Evolutionary conservation across 805 yeast species (phyloP).

Genomic region (Saccharomyces kudriavzevii): DNA sequence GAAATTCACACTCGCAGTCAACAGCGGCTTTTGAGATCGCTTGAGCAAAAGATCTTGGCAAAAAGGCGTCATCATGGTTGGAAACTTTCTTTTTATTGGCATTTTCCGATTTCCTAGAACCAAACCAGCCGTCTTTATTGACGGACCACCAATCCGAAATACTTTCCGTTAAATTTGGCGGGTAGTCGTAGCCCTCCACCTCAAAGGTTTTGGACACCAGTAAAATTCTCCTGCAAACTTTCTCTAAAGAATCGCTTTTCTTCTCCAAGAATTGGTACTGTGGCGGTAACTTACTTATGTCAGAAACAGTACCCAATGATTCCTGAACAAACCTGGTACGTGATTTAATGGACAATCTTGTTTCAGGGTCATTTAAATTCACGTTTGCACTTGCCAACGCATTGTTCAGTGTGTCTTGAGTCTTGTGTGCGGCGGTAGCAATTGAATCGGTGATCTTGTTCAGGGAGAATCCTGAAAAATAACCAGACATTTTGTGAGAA

Average conservation of each 20-base stretch:
- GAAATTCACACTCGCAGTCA: conserved; percentile 40
- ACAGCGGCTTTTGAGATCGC: conserved; percentile 53
- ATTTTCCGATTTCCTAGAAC: conserved; percentile 5
- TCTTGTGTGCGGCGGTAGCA: conserved; percentile 26
- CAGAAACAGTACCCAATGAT: conserved; percentile 50
- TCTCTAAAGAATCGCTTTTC: conserved; percentile 56
- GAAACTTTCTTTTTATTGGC: conserved; percentile 5
- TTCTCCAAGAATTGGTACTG: conserved; percentile 63
- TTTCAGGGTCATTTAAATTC: conserved; percentile 25
- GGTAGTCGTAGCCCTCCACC: conserved; percentile 72
- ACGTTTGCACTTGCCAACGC: conserved; percentile 21
- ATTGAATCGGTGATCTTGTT: conserved; percentile 27
- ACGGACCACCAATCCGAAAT: conserved; percentile 44
- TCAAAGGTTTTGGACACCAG: conserved; percentile 55
- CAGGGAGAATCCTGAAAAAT: conserved; percentile 18
- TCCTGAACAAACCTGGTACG: conserved; percentile 39
- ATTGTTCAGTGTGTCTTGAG: conserved; percentile 24
- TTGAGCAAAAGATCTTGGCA: conserved; percentile 69
- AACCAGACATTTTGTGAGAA: neutral
- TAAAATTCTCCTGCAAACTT: conserved; percentile 47
- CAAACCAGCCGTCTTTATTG: conserved; percentile 19
- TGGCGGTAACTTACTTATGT: conserved; percentile 64
- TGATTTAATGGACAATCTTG: conserved; percentile 23
- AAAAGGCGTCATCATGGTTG: conserved; percentile 10
- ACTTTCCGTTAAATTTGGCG: conserved; percentile 68